These are phyloP conservation scores for Lecanicillium sp. DNA, from an alignment of 2,329 filamentous ascomycete genomes.

Conservation along the genomic window DNA sequence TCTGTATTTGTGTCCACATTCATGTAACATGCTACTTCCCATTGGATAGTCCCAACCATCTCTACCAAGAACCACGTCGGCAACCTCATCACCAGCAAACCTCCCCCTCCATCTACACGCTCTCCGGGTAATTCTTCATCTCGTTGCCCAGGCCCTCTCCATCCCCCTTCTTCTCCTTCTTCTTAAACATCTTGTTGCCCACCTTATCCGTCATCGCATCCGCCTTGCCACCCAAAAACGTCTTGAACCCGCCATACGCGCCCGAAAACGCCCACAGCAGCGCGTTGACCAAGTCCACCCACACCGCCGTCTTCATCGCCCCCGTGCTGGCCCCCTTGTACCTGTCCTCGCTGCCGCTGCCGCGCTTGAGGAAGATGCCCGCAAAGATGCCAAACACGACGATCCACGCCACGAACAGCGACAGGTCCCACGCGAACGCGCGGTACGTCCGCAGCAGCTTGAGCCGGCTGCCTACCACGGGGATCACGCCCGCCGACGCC, in stretches of 20 bases:
- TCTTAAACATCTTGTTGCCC: conserved; percentile 29
- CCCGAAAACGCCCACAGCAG: conserved; percentile 53
- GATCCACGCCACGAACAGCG: conserved; percentile 47
- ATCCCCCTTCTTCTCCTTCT: conserved; percentile 22
- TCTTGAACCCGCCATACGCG: conserved; percentile 32
- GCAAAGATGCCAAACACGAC: conserved; percentile 67
- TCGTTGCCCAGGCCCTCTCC: not conserved
- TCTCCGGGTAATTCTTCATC: conserved; percentile 19
- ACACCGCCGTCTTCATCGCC: conserved; percentile 64
- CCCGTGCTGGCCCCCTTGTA: conserved; percentile 35
- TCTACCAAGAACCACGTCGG: too few species aligned
- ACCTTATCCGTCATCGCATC: conserved; percentile 29
- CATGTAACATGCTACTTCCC: too few species aligned
- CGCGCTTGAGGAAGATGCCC: conserved; percentile 56
- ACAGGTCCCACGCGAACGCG: conserved; percentile 36
- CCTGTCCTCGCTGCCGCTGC: conserved; percentile 35
- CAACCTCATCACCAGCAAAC: too few species aligned
- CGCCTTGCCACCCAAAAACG: conserved; percentile 31
- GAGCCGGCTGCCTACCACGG: conserved; percentile 22
- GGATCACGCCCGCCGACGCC: conserved; percentile 27
- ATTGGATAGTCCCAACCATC: too few species aligned
- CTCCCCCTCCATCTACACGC: conserved; percentile 14
- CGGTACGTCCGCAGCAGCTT: conserved; percentile 32
- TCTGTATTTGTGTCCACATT: too few species aligned
- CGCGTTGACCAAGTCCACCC: conserved; percentile 62